phyloP scores from a whole-genome alignment of 164 flowering plant species.

The Umbellularia californica region DNA sequence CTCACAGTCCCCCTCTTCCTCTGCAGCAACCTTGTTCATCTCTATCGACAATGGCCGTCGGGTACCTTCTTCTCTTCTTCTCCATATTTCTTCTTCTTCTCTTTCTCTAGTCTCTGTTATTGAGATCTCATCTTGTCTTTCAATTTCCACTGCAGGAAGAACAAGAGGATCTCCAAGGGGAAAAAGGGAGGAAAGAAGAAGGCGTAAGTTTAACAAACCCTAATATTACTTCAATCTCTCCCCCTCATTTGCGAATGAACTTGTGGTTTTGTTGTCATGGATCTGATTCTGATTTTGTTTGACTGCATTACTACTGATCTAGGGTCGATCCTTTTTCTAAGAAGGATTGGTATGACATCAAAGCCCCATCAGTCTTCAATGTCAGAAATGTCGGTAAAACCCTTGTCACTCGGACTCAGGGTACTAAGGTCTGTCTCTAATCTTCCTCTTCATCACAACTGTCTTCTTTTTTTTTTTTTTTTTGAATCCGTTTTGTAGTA shows the following conservation, averaged over 20 bases:
- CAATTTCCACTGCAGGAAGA: conserved; percentile 47
- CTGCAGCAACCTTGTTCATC: not conserved
- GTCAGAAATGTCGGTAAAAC: conserved; percentile 72
- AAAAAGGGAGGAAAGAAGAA: conserved; percentile 98
- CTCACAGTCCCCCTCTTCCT: not conserved
- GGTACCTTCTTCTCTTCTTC: conserved; percentile 4
- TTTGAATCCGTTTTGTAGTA: too few species aligned
- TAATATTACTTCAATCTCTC: not conserved
- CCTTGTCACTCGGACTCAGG: conserved; percentile 84
- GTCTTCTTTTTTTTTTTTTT: too few species aligned
- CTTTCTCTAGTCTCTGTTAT: not conserved
- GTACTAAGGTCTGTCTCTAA: conserved; percentile 61
- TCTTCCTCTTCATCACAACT: too few species aligned
- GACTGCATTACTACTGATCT: not conserved
- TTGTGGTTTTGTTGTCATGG: not conserved
- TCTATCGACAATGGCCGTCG: conserved; percentile 26
- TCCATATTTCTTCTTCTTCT: not conserved
- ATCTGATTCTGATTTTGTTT: not conserved
- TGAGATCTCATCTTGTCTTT: not conserved
- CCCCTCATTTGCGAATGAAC: not conserved
- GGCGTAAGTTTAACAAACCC: conserved; percentile 41
- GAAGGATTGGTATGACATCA: conserved; percentile 94
- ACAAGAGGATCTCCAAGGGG: conserved; percentile 96
- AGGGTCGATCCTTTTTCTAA: conserved; percentile 81
- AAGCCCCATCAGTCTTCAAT: conserved; percentile 67